phyloP scores from a whole-genome alignment of 345 rosid genomes.

The Corchorus olitorius region DNA sequence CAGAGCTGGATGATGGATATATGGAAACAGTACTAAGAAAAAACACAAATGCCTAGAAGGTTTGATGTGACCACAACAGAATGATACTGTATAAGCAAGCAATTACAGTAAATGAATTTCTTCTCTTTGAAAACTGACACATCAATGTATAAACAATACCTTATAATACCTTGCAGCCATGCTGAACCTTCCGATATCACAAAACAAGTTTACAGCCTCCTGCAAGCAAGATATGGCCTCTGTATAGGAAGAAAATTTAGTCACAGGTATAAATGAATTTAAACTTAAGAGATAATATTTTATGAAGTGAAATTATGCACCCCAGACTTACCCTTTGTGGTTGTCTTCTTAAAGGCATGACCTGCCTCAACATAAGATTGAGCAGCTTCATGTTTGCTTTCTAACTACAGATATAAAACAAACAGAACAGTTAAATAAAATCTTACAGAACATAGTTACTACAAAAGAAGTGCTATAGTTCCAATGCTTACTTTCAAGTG shows the following conservation, averaged over 20 bases:
- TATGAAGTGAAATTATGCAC: background rate
- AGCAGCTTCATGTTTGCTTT: constrained; percentile 79
- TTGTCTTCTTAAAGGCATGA: constrained; percentile 69
- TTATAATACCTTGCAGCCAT: constrained; percentile 99
- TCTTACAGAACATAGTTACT: background rate
- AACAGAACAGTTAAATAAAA: background rate
- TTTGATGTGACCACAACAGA: background rate
- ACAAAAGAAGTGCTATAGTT: background rate
- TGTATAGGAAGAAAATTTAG: constrained; percentile 33
- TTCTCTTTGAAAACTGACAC: background rate
- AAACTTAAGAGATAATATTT: background rate
- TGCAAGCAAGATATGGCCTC: constrained; percentile 92
- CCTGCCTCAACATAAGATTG: constrained; percentile 73
- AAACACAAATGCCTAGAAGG: background rate
- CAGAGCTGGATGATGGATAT: background rate
- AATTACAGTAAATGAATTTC: background rate
- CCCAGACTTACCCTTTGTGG: constrained; percentile 47
- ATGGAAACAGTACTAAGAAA: background rate
- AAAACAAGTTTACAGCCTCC: constrained; percentile 75
- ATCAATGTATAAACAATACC: constrained; percentile 42
- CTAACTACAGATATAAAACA: constrained; percentile 40
- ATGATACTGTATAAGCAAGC: constrained; percentile 5
- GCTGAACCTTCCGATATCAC: constrained; percentile 94
- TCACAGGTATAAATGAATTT: background rate
- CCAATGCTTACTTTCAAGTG: constrained; percentile 49